phyloP scores from a whole-genome alignment of 805 yeast species.

The Geotrichum ghanense region DNA sequence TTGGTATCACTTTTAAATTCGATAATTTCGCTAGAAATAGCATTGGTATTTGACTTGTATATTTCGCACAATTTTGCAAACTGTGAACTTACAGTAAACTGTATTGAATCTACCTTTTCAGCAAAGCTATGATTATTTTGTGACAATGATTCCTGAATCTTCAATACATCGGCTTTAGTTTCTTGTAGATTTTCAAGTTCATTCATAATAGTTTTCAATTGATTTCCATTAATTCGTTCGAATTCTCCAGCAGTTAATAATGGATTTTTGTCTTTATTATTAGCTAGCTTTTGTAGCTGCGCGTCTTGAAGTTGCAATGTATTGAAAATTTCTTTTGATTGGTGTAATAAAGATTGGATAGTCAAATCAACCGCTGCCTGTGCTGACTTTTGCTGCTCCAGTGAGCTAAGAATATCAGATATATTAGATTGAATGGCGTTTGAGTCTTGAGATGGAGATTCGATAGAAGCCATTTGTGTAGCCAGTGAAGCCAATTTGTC shows the following conservation, averaged over 20 bases:
- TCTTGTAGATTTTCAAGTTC: slow-evolving; percentile 13
- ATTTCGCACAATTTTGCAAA: too few species aligned
- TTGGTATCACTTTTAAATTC: too few species aligned
- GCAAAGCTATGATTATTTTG: too few species aligned
- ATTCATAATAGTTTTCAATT: neutral
- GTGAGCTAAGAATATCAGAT: neutral
- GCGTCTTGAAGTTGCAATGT: neutral
- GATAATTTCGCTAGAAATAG: too few species aligned
- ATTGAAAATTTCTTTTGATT: neutral
- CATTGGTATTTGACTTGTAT: too few species aligned
- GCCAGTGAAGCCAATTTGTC: neutral
- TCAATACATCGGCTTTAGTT: slow-evolving; percentile 13
- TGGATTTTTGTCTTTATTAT: too few species aligned
- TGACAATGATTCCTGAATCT: too few species aligned
- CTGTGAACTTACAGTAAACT: too few species aligned
- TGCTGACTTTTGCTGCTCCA: neutral
- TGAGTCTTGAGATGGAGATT: neutral
- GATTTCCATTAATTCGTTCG: neutral
- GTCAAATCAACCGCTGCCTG: slow-evolving; percentile 6
- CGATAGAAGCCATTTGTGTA: neutral
- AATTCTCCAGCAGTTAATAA: too few species aligned
- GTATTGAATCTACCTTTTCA: too few species aligned
- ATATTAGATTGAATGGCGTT: neutral
- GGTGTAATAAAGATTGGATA: slow-evolving; percentile 10
- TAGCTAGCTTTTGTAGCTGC: slow-evolving; percentile 12